These are phyloP conservation scores for Paraurostyla sp. DNA, from an alignment of 73 alveolate genomes.

Conservation along the genomic window DNA sequence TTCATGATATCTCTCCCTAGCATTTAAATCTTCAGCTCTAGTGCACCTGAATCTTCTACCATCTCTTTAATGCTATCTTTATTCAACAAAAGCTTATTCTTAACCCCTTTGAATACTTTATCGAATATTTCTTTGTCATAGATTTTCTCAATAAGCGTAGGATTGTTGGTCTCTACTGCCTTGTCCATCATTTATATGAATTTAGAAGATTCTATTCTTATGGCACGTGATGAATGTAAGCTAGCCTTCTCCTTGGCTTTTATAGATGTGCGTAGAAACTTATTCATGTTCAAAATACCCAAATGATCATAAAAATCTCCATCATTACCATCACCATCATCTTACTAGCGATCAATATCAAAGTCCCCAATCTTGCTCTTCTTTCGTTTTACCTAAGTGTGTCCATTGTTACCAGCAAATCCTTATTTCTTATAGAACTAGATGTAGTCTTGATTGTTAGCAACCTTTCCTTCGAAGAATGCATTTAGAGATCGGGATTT, in stretches of 20 bases:
- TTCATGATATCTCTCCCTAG: not conserved
- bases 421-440: not conserved
- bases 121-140: conserved; percentile 28
- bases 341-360: not conserved
- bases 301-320: not conserved
- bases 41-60: too few relatives aligned
- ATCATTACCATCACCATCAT: not conserved
- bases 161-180: not conserved
- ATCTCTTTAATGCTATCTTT: too few relatives aligned
- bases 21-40: too few relatives aligned
- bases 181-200: not conserved
- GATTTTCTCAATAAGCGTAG: not conserved
- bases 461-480: conserved; percentile 5
- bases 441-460: conserved; percentile 32
- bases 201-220: not conserved
- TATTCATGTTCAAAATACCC: not conserved
- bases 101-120: conserved; percentile 5
- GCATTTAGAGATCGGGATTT: conserved; percentile 42
- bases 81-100: too few relatives aligned
- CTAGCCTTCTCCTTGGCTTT: not conserved
- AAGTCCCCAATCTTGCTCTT: not conserved
- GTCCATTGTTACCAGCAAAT: not conserved
- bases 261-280: not conserved
- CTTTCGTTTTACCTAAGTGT: not conserved
- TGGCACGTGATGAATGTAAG: not conserved